phyloP scores from a whole-genome alignment of 129 eudicot genomes.

The Ambrosia artemisiifolia region DNA sequence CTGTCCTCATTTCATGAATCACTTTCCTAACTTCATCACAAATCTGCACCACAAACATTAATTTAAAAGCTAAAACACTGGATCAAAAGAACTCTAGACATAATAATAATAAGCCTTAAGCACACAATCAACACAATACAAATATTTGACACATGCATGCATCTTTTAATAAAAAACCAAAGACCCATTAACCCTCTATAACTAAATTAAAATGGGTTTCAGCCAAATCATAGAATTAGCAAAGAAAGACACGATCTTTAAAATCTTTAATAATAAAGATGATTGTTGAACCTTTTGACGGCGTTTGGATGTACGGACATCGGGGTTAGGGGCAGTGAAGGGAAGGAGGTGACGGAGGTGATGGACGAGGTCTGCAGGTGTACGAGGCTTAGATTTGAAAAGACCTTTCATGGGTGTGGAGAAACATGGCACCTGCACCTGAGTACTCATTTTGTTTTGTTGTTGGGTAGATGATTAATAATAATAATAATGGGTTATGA shows the following conservation, averaged over 20 bases:
- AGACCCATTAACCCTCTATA: no score
- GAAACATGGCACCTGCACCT: slow-evolving; percentile 21
- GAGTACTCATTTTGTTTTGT: slow-evolving; percentile 13
- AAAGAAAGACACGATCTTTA: background rate
- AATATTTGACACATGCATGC: no score
- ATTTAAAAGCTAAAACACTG: background rate
- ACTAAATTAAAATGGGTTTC: no score
- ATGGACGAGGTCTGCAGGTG: slow-evolving; percentile 44
- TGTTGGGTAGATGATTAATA: no score
- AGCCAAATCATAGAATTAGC: background rate
- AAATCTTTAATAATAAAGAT: background rate
- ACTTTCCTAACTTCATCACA: slow-evolving; percentile 42
- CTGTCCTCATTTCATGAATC: slow-evolving; percentile 44
- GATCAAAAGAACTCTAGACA: background rate
- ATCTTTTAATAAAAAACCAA: no score
- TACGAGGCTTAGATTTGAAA: slow-evolving; percentile 48
- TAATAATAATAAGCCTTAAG: background rate
- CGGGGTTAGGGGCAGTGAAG: slow-evolving; percentile 25
- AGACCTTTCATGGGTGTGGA: slow-evolving; percentile 40
- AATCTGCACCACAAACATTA: slow-evolving; percentile 27
- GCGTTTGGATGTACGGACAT: slow-evolving; percentile 28
- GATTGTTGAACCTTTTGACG: slow-evolving; percentile 30
- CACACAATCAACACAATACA: no score
- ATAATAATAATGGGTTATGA: no score
- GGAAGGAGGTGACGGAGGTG: slow-evolving; percentile 37